Evolutionary conservation across 2,329 filamentous ascomycete genomes (phyloP).

Genomic region (Blumeria graminis): DNA sequence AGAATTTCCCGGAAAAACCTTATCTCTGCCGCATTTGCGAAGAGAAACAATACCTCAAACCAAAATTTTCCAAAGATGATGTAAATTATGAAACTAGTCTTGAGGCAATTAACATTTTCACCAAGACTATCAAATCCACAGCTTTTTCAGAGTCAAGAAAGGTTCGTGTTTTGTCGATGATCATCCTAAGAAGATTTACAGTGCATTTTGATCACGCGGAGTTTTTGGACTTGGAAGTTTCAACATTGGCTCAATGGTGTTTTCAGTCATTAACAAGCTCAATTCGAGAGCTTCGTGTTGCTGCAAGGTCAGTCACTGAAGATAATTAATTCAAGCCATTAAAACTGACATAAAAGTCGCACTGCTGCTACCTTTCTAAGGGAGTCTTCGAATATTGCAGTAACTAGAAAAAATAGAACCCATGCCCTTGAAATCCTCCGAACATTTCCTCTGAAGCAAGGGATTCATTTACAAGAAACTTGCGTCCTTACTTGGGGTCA

Average conservation of each 20-base stretch:
- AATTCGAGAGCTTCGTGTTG: constrained; percentile 59
- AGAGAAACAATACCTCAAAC: constrained; percentile 3
- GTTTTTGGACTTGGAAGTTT: constrained; percentile 42
- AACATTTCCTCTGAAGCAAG: constrained; percentile 31
- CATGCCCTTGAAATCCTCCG: constrained; percentile 47
- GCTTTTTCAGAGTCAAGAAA: constrained; percentile 29
- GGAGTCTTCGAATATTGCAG: constrained; percentile 17
- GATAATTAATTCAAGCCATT: not conserved
- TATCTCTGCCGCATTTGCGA: constrained; percentile 14
- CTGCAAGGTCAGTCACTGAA: constrained; percentile 31
- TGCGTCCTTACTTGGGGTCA: constrained; percentile 72
- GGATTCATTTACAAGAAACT: constrained; percentile 51
- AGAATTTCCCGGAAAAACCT: constrained; percentile 11
- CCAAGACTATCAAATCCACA: constrained; percentile 19
- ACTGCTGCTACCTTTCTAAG: constrained; percentile 42
- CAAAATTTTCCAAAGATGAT: constrained; percentile 5
- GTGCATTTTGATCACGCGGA: constrained; percentile 35
- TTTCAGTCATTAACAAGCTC: constrained; percentile 64
- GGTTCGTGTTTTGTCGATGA: constrained; percentile 45
- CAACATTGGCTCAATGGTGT: constrained; percentile 54
- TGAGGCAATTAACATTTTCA: constrained; percentile 23
- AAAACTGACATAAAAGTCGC: constrained; percentile 21
- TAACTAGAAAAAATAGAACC: constrained; percentile 33
- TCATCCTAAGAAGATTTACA: constrained; percentile 43
- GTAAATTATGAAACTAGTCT: constrained; percentile 10